phyloP scores from a whole-genome alignment of 257 asterid species.

The Penstemon eatonii region DNA sequence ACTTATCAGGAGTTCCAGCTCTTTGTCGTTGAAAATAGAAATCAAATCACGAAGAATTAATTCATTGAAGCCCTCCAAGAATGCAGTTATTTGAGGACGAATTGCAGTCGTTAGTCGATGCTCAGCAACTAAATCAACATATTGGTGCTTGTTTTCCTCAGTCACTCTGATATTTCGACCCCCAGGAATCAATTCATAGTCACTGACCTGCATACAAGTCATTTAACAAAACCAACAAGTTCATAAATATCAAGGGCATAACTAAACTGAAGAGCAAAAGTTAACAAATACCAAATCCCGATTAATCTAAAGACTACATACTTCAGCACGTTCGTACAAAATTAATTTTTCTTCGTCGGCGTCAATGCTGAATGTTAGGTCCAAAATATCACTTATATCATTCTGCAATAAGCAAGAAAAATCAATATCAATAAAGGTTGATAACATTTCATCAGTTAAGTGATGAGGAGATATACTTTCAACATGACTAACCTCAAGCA shows the following conservation, averaged over 20 bases:
- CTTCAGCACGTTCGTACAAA: constrained; percentile 80
- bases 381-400: constrained; percentile 84
- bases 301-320: constrained; percentile 34
- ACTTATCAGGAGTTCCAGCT: constrained; percentile 85
- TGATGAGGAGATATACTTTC: neutral
- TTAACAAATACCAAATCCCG: neutral
- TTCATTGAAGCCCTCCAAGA: constrained; percentile 84
- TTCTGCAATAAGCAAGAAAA: constrained; percentile 52
- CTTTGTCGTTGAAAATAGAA: constrained; percentile 88
- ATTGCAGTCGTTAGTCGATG: constrained; percentile 92
- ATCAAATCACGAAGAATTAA: constrained; percentile 70
- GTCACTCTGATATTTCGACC: constrained; percentile 90
- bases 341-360: constrained; percentile 95
- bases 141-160: constrained; percentile 92
- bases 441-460: too few species aligned
- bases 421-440: neutral
- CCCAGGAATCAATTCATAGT: constrained; percentile 85
- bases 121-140: constrained; percentile 94
- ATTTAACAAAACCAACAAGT: constrained; percentile 6
- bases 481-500: constrained; percentile 69
- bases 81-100: constrained; percentile 95
- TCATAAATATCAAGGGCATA: neutral
- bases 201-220: constrained; percentile 65
- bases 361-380: constrained; percentile 92
- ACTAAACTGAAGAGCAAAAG: neutral